Base-by-base conservation (phyloP, 192 early-diverging fungal genomes). In the Entomortierella chlamydospora region DNA sequence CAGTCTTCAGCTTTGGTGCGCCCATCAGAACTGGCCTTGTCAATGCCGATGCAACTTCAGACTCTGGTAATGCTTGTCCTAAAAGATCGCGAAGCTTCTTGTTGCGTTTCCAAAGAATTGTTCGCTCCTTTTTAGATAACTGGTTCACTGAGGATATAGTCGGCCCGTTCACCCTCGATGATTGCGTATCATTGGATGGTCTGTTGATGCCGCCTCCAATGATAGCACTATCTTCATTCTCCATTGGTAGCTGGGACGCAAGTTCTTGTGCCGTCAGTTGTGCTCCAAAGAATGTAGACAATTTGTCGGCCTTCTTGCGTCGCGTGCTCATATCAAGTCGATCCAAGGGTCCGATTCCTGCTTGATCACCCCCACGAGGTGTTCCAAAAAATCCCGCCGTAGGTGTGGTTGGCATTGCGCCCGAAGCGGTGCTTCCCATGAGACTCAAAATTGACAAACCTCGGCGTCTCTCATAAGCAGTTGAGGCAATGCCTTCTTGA, bases 1-100 rank as follows among this genome's bases (percentile, higher is more conserved):
- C 9, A 39, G 20, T 45, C 43, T 39, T 50, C 23, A 47, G 57
- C 41, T 45, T 66, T 22, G 64, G 26, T 39, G 52, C 22, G 15
- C 51, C 61, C 43, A 70, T 22, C 33, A 79, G 37, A 1, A 79
- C 55, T 23, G 83, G 83, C 2, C 57, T 54, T 6, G 73, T 81
- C 55, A 84, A 55, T 5, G 79, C 59, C 26, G 63, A 29, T 2
- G 70, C 65, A 1, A 84, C 70, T 20, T 72, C 64, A 17, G 70
- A 42, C 53, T 81, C 83, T 49, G 73, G 73, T 1, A 84, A 45
- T 30, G 78, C 51, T 47, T 84, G 73, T 22, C 83, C 83, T 0
- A 84, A 30, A 12, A 84, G 29, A 23, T 57, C 69, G 39, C 68
- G 37, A 18, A 84, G 61, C 41, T 84, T 84, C 58, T 73, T 84